These are phyloP conservation scores for Cymbopogon flexuosus DNA, from an alignment of 202 grass and related monocot genomes.

Conservation along the genomic window DNA sequence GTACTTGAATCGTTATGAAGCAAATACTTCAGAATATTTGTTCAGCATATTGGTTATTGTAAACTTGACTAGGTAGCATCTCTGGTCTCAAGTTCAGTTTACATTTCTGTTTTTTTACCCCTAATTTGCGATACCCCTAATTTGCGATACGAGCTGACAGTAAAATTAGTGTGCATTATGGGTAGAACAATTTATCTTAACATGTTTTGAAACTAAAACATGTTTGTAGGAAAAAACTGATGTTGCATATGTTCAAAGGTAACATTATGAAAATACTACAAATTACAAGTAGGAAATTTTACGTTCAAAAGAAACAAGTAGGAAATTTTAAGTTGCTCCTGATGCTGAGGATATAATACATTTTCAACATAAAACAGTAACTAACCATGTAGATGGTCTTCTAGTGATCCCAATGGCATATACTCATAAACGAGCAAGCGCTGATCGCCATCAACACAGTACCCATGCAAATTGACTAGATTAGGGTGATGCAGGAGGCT, in stretches of 20 bases:
- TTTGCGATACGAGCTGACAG: not conserved
- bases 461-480: conserved; percentile 77
- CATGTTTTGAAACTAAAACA: conserved; percentile 15
- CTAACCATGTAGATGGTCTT: conserved; percentile 80
- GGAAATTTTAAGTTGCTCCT: not conserved
- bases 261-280: not conserved
- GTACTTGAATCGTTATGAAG: not conserved
- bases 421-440: conserved; percentile 83
- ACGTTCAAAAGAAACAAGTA: not conserved
- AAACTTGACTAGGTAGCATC: conserved; percentile 3
- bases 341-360: not conserved
- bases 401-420: conserved; percentile 75
- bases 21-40: not conserved
- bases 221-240: not conserved
- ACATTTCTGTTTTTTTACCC: not conserved
- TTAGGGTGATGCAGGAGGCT: conserved; percentile 75
- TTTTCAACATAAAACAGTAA: conserved; percentile 15
- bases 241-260: not conserved
- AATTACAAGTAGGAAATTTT: not conserved
- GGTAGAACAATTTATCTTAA: not conserved
- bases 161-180: not conserved
- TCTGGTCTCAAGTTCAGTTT: not conserved
- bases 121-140: not conserved
- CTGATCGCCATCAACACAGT: conserved; percentile 70
- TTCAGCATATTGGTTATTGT: not conserved